A percentile compares a stretch with the other conserved stretches of the same genome.
Conservation (phyloP, 805 yeast genomes). For the Myxozyma nipponensis region DNA sequence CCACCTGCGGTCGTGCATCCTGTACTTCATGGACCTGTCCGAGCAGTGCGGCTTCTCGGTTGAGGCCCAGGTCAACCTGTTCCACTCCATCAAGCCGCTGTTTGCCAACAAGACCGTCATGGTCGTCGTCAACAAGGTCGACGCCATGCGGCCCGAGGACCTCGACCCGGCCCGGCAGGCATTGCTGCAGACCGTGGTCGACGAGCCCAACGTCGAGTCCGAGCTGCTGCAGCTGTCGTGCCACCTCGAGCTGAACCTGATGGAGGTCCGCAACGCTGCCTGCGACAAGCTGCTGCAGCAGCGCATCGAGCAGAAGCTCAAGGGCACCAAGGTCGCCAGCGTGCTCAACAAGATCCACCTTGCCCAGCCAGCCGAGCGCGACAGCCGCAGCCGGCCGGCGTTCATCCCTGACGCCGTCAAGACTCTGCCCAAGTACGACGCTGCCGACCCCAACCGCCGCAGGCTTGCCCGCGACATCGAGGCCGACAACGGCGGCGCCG, state of each 20-base stretch:
- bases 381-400: conserved; percentile 70
- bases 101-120: conserved; percentile 95
- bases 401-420: conserved; percentile 75
- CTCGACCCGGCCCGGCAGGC: conserved; percentile 71
- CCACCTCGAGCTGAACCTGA: conserved; percentile 87
- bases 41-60: conserved; percentile 99
- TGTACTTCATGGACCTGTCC: conserved; percentile 96
- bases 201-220: conserved; percentile 61
- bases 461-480: conserved; percentile 83
- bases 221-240: conserved; percentile 93
- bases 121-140: conserved; percentile 93
- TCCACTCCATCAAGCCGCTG: conserved; percentile 94
- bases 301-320: conserved; percentile 93
- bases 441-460: conserved; percentile 77
- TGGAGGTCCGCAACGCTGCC: conserved; percentile 94
- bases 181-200: conserved; percentile 58
- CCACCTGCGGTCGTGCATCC: conserved; percentile 91
- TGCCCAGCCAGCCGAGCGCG: conserved; percentile 84
- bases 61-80: conserved; percentile 94
- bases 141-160: conserved; percentile 81
- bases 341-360: conserved; percentile 95
- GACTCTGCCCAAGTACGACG: conserved; percentile 61
- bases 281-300: conserved; percentile 95
- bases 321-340: conserved; percentile 80
- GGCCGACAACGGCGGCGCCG: conserved; percentile 96